Evolutionary conservation across 768 basidiomycete species (phyloP), one percentile per base, ranked within the genome.

Genomic region (Chalciporus piperatus): DNA sequence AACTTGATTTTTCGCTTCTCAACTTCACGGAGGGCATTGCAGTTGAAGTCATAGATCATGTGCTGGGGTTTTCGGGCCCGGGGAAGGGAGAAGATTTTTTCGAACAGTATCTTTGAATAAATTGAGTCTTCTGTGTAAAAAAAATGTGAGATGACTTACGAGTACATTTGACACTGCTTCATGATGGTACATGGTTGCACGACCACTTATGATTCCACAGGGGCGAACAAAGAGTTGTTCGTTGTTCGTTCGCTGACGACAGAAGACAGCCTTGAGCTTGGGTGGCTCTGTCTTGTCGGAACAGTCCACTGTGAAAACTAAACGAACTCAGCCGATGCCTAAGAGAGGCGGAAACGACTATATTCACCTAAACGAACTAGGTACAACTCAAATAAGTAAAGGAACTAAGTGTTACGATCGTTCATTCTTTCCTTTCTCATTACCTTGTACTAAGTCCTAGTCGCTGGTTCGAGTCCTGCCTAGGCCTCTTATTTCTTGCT

Each of bases 121-220:
- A 25, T 25, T 25, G 25, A 25, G 25, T 25, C 25, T 25, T 25
- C 25, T 25, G 25, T 25, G 3, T 25, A n/a, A 25, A 25, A 25
- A 25, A 25, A 25, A 25, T 25, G 25, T 25, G 25, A 25, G 25
- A 25, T 25, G 37, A 48, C 47, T n/a, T 33, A 71, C 68, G 11
- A 59, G 37, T 4, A 67, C 51, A 37, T 44, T 51, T 10, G 33
- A 44, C n/a, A 51, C 43, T 40, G 43, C 62, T 55, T 60, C 37
- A n/a, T 38, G 25, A 25, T 25, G 25, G 25, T 25, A 25, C 25
- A 25, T 25, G 25, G 25, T 25, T 25, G 58, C 68, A n/a, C 62
- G 46, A 0, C 59, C 70, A 20, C 62, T 37, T 27, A 71, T 68
- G 9, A 72, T 56, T 1, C 72, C 71, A 60, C 72, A 74, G 0